Conservation (phyloP, 768 basidiomycete species). For the Mycena capillaripes region DNA sequence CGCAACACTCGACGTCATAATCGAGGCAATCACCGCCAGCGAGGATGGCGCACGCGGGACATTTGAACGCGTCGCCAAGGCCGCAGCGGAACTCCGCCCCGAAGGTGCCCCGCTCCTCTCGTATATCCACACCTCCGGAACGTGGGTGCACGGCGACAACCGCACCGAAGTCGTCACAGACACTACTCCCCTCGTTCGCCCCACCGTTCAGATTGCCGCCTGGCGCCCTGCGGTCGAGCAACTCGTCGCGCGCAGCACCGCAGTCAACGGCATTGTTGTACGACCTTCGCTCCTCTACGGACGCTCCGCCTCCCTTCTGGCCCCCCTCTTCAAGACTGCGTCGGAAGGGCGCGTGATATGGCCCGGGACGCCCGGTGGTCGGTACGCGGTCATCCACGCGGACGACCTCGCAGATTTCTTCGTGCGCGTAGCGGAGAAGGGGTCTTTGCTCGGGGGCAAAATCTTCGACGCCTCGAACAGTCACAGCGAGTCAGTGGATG, state of each 20-base stretch:
- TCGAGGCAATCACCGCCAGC: conserved; percentile 45
- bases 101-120: conserved; percentile 52
- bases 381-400: conserved; percentile 51
- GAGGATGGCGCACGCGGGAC: conserved; percentile 33
- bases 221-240: conserved; percentile 55
- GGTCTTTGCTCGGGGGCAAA: conserved; percentile 49
- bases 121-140: conserved; percentile 62
- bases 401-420: conserved; percentile 64
- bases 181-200: conserved; percentile 13
- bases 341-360: conserved; percentile 42
- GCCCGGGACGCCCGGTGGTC: conserved; percentile 30
- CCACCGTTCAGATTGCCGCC: conserved; percentile 39
- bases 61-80: conserved; percentile 42
- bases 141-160: conserved; percentile 59
- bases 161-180: conserved; percentile 49
- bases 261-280: conserved; percentile 60
- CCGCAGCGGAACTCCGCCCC: conserved; percentile 44
- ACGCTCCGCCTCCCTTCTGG: conserved; percentile 53
- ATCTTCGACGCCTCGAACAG: conserved; percentile 59
- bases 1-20: conserved; percentile 49
- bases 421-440: conserved; percentile 55
- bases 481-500: conserved; percentile 55
- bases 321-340: conserved; percentile 48
- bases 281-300: conserved; percentile 61
- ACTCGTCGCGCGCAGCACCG: conserved; percentile 41